Evolutionary conservation across 2,329 filamentous ascomycete genomes (phyloP), one percentile per base, ranked within the genome.

Genomic region (Ophiostoma himal-ulmi): DNA sequence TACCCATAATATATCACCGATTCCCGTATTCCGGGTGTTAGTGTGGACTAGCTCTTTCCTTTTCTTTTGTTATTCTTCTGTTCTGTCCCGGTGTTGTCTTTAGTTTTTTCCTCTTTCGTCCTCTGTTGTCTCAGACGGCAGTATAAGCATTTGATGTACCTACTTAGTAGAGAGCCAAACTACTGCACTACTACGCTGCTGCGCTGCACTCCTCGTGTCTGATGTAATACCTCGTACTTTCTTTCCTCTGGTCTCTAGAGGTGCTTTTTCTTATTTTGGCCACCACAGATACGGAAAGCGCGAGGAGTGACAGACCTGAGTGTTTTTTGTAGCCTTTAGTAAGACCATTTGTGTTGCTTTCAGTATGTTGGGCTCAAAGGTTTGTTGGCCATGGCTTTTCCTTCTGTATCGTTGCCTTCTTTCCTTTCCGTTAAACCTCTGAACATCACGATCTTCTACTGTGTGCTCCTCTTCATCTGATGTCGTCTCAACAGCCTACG

Each of bases 1-100:
- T 54, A 60, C 62, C 68, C 68, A 70, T 66, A 70, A 66, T 66
- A 70, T 70, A 44, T 67, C 68, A 70, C 62, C 62, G 26, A 26
- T 57, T 66, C 68, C 68, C 68, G 68, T 67, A 67, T 70, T 70
- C 68, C 57, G 13, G 26, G 22, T 64, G 57, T 64, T 39, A 64
- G 57, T 64, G 57, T 22, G 7, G 52, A 26, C 52, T 57, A 57
- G 52, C 52, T 57, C 52, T 26, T 26, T 26, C 22, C 52, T 20
- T 48, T 48, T 17, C 17, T 48, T 48, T n/a, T 44, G 44, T 48
- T 7, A 20, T 26, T 57, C 52, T 57, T 57, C 30, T 57, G 52
- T 57, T 57, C 52, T 57, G n/a, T 68, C 52, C n/a, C 22, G 14
- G 57, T 36, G 22, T 65, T 22, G 20, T 54, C 44, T 37, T 68